These are phyloP conservation scores for Spizellomyces sp. DNA, from an alignment of 192 early-diverging fungal species.

Conservation along the genomic window DNA sequence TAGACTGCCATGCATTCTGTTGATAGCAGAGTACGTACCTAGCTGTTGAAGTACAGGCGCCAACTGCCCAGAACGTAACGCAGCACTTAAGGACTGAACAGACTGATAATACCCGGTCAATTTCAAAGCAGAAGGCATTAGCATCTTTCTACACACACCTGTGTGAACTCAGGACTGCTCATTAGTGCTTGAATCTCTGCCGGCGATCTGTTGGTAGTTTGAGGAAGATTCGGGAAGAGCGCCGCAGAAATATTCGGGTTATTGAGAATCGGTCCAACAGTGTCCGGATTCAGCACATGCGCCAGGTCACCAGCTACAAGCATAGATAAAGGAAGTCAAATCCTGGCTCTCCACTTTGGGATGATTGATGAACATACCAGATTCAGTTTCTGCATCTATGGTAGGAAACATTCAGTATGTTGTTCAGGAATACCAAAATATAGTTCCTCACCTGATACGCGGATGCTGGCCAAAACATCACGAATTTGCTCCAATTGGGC, in stretches of 20 bases:
- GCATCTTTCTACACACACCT: conserved; percentile 1
- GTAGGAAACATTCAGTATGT: too few species aligned
- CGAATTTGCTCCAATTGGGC: conserved; percentile 28
- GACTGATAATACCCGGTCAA: conserved; percentile 1
- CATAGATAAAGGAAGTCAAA: too few species aligned
- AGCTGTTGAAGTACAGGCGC: conserved; percentile 3
- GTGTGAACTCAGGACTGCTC: conserved; percentile 8
- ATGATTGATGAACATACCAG: too few species aligned
- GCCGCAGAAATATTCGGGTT: conserved; percentile 28
- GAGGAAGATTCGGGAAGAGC: conserved; percentile 32
- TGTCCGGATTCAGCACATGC: too few species aligned
- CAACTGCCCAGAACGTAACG: conserved; percentile 30
- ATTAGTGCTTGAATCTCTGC: conserved; percentile 30
- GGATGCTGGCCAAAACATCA: conserved; percentile 14
- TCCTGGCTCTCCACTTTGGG: too few species aligned
- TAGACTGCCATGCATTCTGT: too few species aligned
- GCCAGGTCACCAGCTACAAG: too few species aligned
- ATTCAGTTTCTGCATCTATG: too few species aligned
- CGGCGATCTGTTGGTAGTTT: conserved; percentile 11
- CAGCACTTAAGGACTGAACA: conserved; percentile 22
- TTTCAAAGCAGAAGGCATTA: too few species aligned
- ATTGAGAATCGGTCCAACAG: conserved; percentile 26
- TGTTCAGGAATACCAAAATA: too few species aligned
- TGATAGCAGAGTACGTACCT: too few species aligned
- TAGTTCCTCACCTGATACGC: conserved; percentile 11